These are phyloP conservation scores for Saccharomyces hybrid DNA, from an alignment of 1,139 yeast species.

Conservation along the genomic window DNA sequence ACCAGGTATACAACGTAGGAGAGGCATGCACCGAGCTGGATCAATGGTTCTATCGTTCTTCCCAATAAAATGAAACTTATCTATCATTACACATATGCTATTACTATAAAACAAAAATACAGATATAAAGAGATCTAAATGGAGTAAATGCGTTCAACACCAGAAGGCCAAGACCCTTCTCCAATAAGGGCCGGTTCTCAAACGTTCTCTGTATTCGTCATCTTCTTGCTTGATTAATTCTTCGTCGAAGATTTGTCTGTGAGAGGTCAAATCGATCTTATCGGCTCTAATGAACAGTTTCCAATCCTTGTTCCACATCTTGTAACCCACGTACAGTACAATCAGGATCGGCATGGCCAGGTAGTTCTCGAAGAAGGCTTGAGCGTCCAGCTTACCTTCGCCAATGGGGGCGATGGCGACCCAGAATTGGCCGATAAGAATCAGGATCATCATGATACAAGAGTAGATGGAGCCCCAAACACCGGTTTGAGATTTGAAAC, in stretches of 20 bases:
- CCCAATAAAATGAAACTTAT: not conserved
- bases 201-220: conserved; percentile 34
- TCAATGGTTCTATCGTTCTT: too few relatives aligned
- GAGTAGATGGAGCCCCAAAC: conserved; percentile 44
- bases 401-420: conserved; percentile 60
- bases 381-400: conserved; percentile 35
- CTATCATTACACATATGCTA: not conserved
- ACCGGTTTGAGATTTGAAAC: conserved; percentile 46
- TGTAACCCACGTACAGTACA: conserved; percentile 45
- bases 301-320: conserved; percentile 48
- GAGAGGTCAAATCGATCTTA: conserved; percentile 55
- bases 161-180: conserved; percentile 16
- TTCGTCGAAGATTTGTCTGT: conserved; percentile 62
- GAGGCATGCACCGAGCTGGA: too few relatives aligned
- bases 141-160: conserved; percentile 11
- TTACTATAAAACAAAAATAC: not conserved
- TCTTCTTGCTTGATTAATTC: conserved; percentile 59
- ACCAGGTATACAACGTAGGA: too few relatives aligned
- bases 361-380: conserved; percentile 48
- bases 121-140: not conserved
- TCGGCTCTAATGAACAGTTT: conserved; percentile 39
- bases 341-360: conserved; percentile 53
- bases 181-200: conserved; percentile 18
- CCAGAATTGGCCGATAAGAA: conserved; percentile 55
- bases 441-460: conserved; percentile 37